phyloP scores from a whole-genome alignment of 768 basidiomycete species.

The Lentinula sp. region DNA sequence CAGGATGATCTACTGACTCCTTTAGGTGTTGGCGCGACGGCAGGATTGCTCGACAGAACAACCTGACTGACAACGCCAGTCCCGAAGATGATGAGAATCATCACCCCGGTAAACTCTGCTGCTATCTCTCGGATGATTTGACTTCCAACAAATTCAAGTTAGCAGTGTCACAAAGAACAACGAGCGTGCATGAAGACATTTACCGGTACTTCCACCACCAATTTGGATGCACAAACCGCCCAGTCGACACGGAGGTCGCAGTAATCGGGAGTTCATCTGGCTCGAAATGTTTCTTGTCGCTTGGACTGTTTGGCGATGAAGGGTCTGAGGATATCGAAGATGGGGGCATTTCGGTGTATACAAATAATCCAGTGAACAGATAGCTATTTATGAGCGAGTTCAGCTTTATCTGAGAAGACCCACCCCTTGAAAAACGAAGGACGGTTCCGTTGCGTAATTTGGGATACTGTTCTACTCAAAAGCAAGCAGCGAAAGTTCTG shows the following conservation, averaged over 20 bases:
- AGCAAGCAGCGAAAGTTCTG: background rate
- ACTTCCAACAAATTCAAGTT: background rate
- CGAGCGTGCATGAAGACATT: background rate
- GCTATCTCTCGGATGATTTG: slow-evolving; percentile 27
- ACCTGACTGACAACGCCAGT: slow-evolving; percentile 37
- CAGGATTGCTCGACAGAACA: slow-evolving; percentile 27
- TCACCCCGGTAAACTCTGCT: slow-evolving; percentile 39
- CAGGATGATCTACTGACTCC: slow-evolving; percentile 21
- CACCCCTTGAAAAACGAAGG: background rate
- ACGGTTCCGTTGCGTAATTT: background rate
- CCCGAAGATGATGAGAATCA: slow-evolving; percentile 39
- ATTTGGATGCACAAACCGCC: slow-evolving; percentile 1
- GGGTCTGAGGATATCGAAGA: background rate
- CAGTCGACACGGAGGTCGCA: background rate
- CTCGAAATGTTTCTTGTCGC: background rate
- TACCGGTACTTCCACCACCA: slow-evolving; percentile 7
- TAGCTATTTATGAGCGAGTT: background rate
- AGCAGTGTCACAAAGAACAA: background rate
- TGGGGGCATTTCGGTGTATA: background rate
- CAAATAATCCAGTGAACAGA: background rate
- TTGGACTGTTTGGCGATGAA: background rate
- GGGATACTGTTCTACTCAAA: background rate
- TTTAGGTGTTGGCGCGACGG: slow-evolving; percentile 29
- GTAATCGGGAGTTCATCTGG: background rate
- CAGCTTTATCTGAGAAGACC: background rate